Evolutionary conservation across 202 grass and related monocot species (phyloP).

Genomic region (Sporobolus alterniflorus): DNA sequence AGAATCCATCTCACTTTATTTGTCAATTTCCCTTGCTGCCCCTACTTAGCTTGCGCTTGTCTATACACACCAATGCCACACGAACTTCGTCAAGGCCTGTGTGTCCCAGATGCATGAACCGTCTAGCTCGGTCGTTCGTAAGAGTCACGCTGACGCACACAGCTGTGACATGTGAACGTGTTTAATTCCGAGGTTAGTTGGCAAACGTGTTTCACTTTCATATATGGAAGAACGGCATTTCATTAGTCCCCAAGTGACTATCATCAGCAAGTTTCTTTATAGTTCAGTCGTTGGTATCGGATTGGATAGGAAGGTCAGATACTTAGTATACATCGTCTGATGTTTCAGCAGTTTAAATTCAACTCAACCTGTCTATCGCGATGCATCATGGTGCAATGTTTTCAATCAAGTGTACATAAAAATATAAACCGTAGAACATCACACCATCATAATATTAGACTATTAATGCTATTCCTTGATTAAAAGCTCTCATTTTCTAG

Average conservation of each 20-base stretch:
- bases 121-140: background rate
- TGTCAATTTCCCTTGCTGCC: background rate
- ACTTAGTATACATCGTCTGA: background rate
- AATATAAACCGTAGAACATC: background rate
- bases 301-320: background rate
- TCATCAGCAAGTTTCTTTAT: background rate
- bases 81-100: background rate
- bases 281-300: slow-evolving; percentile 5
- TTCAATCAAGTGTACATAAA: background rate
- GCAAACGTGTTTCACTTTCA: background rate
- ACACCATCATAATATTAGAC: background rate
- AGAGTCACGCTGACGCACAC: background rate
- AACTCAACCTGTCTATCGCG: background rate
- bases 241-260: background rate
- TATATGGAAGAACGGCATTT: background rate
- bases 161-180: background rate
- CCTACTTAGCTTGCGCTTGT: background rate
- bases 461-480: background rate
- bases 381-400: background rate
- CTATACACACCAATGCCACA: background rate
- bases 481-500: too few relatives aligned
- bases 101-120: background rate
- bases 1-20: slow-evolving; percentile 29
- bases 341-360: background rate
- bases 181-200: background rate